Evolutionary conservation across 495 filamentous ascomycete species (phyloP), one percentile per base, ranked within the genome.

Genomic region (Paragyromitra xinjiangensis): DNA sequence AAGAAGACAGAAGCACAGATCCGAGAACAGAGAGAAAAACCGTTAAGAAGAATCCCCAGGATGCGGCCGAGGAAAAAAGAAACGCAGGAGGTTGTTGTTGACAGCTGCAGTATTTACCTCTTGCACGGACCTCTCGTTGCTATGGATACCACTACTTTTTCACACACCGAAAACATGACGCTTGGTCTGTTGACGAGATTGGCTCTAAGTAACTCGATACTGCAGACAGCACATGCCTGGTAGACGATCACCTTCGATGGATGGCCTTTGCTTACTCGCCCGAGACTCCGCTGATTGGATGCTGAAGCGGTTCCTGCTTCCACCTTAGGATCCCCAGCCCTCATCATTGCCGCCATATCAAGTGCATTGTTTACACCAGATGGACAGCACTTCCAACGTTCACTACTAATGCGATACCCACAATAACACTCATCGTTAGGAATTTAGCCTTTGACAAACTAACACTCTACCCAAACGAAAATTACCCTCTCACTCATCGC

Each of bases 1-100:
- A 19, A 34, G 16, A 53, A 7, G 12, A 53, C 53, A 67, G 45
- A 37, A 40, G 22, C n/a, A 22, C 26, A 68, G 50, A 7, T 16
- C 19, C 34, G 51, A 50, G 48, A 39, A 19, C 19, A 26, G 14
- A 34, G 63, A 37, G 29, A 34, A 22, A 14, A 59, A 19, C 56
- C 2, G 12, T 61, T 14, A 44, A 44, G 50, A 55, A 16, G 44
- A n/a, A 34, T 34, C 29, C 4, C 29, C 29, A 34, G 29, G 29
- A 34, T 34, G 29, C 29, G 29, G 16, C 44, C 50, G 2, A 19
- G 12, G 24, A 63, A 6, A 58, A 29, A 67, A 67, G 50, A 55
- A 48, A 22, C 29, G 12, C 29, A 63, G 45, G 14, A 40, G 37
- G 14, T 45, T 73, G 70, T 73, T 75, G 73, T 72, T 71, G 73